Evolutionary conservation across 2,329 filamentous ascomycete species (phyloP), one percentile per base, ranked within the genome.

Genomic region (Microcyclosporella mali): DNA sequence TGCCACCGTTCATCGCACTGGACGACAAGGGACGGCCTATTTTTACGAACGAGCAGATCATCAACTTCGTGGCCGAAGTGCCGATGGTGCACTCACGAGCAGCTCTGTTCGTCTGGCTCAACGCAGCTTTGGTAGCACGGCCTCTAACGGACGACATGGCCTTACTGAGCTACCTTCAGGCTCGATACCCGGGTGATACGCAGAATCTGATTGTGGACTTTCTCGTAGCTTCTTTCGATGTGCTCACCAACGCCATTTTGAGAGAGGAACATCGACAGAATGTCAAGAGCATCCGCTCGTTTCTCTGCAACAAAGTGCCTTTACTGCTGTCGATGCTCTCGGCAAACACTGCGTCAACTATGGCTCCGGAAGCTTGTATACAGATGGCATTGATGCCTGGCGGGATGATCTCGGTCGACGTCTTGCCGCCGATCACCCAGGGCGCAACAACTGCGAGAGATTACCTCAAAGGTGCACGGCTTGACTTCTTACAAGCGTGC

Each of bases 401-500:
- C n/a, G 52, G 52, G 14, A 42, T 51, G 42, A 72, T 84, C 28
- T 79, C 84, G 43, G 83, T 84, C 51, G 79, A 80, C 3, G 78
- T 80, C 0, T 73, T 83, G 41, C 81, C 80, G 9, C 77, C 78
- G 37, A 74, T 80, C 55, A 81, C 82, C 46, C 73, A 78, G 39
- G 77, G 79, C 16, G 67, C 69, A 16, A 72, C 72, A 60, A 68
- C 68, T 27, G 69, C 65, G 10, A 78, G 74, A 40, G 77, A 75
- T 40, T 71, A 75, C 29, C 69, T 84, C 2, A 77, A 79, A 19
- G 77, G 81, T 47, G 87, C 86, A 19, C 77, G 82, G 18, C 85
- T 84, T 67, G 71, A 95, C 48, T 97, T 97, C 53, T 78, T 94
- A 31, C 92, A 94, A 51, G 82, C 90, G 1, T 98, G 92, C 60